A percentile compares a stretch with the other conserved stretches of the same genome.
phyloP scores from a whole-genome alignment of 2,329 filamentous ascomycete species.

The Colletotrichum cereale region DNA sequence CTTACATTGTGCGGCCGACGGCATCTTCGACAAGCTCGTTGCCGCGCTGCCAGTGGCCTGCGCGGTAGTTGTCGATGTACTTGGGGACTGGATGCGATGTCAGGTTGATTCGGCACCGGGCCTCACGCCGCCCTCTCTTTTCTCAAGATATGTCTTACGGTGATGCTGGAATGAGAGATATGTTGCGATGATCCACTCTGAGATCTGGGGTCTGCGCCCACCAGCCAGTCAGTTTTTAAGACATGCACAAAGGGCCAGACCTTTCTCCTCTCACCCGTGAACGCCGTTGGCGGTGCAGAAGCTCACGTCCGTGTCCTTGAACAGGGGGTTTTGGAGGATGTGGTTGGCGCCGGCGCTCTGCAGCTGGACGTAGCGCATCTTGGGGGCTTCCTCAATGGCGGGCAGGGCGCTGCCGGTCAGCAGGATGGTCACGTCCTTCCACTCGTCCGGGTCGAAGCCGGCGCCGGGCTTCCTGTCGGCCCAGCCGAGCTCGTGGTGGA shows the following conservation, averaged over 20 bases:
- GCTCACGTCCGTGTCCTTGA: conserved; percentile 61
- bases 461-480: conserved; percentile 44
- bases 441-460: conserved; percentile 53
- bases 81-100: conserved; percentile 53
- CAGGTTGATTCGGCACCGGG: neutral
- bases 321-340: conserved; percentile 60
- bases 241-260: neutral
- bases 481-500: conserved; percentile 48
- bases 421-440: conserved; percentile 63
- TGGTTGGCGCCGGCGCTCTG: conserved; percentile 67
- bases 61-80: conserved; percentile 59
- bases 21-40: conserved; percentile 54
- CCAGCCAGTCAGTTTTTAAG: conserved; percentile 3
- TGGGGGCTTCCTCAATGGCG: conserved; percentile 56
- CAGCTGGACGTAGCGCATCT: conserved; percentile 66
- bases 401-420: conserved; percentile 60
- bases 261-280: conserved; percentile 64
- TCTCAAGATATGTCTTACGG: conserved; percentile 49
- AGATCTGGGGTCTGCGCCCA: conserved; percentile 63
- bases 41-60: conserved; percentile 57
- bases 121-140: neutral
- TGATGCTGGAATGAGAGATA: conserved; percentile 63
- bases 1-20: conserved; percentile 64
- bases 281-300: conserved; percentile 70
- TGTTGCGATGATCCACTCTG: conserved; percentile 68